Conservation (phyloP, 108 stramenopile species). For the Chaetoceros muelleri region DNA sequence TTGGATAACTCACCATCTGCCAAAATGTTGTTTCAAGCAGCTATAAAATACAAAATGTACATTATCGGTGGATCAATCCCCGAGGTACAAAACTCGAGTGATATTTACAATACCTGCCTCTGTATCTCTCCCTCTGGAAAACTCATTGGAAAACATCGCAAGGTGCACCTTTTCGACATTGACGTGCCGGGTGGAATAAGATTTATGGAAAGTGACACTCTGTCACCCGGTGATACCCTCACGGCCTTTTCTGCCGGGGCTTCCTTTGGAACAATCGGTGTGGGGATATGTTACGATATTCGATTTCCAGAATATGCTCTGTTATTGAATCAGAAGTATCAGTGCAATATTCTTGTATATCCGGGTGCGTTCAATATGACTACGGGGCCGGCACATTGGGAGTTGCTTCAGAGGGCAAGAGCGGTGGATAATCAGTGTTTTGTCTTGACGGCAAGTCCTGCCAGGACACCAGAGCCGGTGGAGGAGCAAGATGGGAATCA, state of each 20-base stretch:
- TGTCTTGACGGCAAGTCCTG: constrained; percentile 91
- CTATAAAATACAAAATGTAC: constrained; percentile 54
- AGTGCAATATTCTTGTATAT: constrained; percentile 68
- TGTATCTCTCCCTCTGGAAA: constrained; percentile 52
- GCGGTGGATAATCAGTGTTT: constrained; percentile 97
- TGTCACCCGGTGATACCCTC: constrained; percentile 59
- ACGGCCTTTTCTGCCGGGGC: constrained; percentile 62
- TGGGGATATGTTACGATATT: constrained; percentile 99
- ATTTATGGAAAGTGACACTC: constrained; percentile 93
- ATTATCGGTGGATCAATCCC: constrained; percentile 98
- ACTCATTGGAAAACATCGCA: constrained; percentile 89
- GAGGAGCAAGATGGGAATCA: constrained; percentile 15
- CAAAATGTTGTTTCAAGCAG: constrained; percentile 37
- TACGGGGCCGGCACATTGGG: constrained; percentile 98
- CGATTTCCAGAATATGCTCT: constrained; percentile 97
- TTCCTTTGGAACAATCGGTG: constrained; percentile 81
- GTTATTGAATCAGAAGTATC: constrained; percentile 69
- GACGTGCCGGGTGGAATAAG: constrained; percentile 95
- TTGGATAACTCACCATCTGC: constrained; percentile 29
- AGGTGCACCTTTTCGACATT: constrained; percentile 98
- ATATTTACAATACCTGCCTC: constrained; percentile 91
- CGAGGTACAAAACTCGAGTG: constrained; percentile 47
- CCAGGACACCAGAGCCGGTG: constrained; percentile 51
- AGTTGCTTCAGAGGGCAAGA: constrained; percentile 91
- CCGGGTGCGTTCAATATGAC: constrained; percentile 99